Conservation (phyloP, 2,329 filamentous ascomycete genomes). For the Cladophialophora bantiana region DNA sequence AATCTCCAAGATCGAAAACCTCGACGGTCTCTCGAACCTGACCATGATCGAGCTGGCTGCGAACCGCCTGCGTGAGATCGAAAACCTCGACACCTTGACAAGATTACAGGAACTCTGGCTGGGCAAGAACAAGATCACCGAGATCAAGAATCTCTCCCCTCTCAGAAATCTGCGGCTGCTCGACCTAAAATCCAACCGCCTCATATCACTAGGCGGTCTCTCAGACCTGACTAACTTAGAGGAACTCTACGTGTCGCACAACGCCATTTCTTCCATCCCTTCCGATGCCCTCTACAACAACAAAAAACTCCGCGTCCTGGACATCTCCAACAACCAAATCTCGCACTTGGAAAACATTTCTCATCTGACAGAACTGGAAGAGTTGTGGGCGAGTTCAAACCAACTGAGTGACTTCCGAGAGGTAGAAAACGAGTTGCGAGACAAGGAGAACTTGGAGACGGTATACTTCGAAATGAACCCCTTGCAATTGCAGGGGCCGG, state of each 20-base stretch:
- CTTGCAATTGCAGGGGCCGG: conserved; percentile 78
- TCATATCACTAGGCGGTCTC: conserved; percentile 78
- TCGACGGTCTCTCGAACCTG: conserved; percentile 76
- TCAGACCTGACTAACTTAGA: conserved; percentile 77
- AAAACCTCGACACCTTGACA: conserved; percentile 79
- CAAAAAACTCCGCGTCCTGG: conserved; percentile 74
- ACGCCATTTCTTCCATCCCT: conserved; percentile 78
- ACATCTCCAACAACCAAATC: conserved; percentile 89
- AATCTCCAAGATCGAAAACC: conserved; percentile 83
- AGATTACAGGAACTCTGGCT: conserved; percentile 89
- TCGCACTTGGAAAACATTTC: conserved; percentile 75
- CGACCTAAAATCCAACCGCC: conserved; percentile 93
- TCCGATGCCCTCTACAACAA: conserved; percentile 69
- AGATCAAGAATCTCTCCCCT: conserved; percentile 75
- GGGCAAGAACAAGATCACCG: conserved; percentile 94
- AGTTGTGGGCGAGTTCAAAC: conserved; percentile 95
- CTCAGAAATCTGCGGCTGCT: conserved; percentile 84
- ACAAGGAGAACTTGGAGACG: conserved; percentile 81
- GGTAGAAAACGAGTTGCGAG: conserved; percentile 74
- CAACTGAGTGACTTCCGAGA: conserved; percentile 79
- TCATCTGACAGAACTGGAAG: conserved; percentile 75
- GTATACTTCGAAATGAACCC: conserved; percentile 98
- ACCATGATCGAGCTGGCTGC: conserved; percentile 89
- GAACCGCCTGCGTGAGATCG: conserved; percentile 87
- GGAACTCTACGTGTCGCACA: conserved; percentile 96